phyloP scores from a whole-genome alignment of 371 early-diverging fungal genomes.

The Syncephalastrum racemosum region DNA sequence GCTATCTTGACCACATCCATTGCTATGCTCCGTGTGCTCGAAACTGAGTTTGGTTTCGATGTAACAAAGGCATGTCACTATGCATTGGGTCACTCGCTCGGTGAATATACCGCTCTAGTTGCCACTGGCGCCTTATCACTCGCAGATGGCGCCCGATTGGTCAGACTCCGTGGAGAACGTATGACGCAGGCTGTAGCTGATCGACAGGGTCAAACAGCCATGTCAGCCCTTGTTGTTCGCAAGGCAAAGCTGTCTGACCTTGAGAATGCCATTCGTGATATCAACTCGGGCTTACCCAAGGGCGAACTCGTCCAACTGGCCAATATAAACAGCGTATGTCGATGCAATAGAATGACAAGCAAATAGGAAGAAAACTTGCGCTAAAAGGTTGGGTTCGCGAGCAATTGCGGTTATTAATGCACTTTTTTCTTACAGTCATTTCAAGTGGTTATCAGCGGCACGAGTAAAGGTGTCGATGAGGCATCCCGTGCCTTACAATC shows the following conservation, averaged over 20 bases:
- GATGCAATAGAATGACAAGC: background rate
- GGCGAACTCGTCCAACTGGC: slow-evolving; percentile 81
- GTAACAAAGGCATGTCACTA: slow-evolving; percentile 69
- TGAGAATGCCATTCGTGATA: slow-evolving; percentile 62
- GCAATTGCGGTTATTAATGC: background rate
- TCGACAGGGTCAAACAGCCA: slow-evolving; percentile 68
- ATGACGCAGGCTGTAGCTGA: slow-evolving; percentile 83
- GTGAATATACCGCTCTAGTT: slow-evolving; percentile 92
- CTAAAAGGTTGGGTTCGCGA: background rate
- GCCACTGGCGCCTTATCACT: slow-evolving; percentile 77
- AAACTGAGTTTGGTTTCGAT: slow-evolving; percentile 80
- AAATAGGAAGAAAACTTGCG: background rate
- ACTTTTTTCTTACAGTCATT: slow-evolving; percentile 45
- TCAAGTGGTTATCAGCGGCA: slow-evolving; percentile 92
- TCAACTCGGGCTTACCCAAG: slow-evolving; percentile 56
- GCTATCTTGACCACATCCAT: slow-evolving; percentile 91
- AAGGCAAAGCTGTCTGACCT: slow-evolving; percentile 72
- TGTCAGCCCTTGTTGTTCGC: slow-evolving; percentile 87
- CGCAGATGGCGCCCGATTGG: slow-evolving; percentile 81
- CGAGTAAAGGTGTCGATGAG: slow-evolving; percentile 81
- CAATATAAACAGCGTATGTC: slow-evolving; percentile 81
- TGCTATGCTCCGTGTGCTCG: slow-evolving; percentile 84
- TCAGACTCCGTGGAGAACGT: slow-evolving; percentile 80
- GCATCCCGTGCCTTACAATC: slow-evolving; percentile 80
- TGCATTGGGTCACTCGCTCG: slow-evolving; percentile 91